Evolutionary conservation across 192 early-diverging fungal species (phyloP).

Genomic region (Coemansia sp.): DNA sequence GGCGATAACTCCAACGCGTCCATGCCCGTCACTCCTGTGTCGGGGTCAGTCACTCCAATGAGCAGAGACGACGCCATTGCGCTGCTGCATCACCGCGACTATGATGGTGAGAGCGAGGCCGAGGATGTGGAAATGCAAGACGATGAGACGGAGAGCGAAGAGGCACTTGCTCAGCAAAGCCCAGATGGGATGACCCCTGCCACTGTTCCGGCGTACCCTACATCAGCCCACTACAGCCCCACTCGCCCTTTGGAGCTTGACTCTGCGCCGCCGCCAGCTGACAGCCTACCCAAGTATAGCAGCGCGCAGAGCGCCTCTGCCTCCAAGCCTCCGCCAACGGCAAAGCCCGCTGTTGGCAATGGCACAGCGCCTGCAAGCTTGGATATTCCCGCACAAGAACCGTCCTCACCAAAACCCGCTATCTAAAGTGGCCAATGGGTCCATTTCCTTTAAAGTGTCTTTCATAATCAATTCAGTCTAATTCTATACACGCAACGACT

Average conservation of each 20-base stretch:
- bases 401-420: not conserved
- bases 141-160: conserved; percentile 32
- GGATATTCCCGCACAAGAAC: not conserved
- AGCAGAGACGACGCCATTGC: conserved; percentile 20
- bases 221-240: not conserved
- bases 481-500: conserved; percentile 24
- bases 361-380: conserved; percentile 6
- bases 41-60: conserved; percentile 33
- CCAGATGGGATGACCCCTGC: not conserved
- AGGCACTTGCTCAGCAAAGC: not conserved
- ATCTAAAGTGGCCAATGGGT: not conserved
- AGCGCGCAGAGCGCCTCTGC: not conserved
- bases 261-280: conserved; percentile 9
- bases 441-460: not conserved
- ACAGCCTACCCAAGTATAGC: conserved; percentile 16
- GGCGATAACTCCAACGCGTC: conserved; percentile 27
- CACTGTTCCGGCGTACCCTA: not conserved
- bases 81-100: conserved; percentile 4
- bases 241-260: not conserved
- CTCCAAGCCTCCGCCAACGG: conserved; percentile 32
- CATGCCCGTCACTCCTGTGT: conserved; percentile 36
- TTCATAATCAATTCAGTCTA: not conserved
- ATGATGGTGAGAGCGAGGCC: conserved; percentile 39
- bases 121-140: conserved; percentile 56
- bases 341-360: conserved; percentile 27